Evolutionary conservation across 2,329 filamentous ascomycete species (phyloP).

Genomic region (Torrubiella hemipterigena): DNA sequence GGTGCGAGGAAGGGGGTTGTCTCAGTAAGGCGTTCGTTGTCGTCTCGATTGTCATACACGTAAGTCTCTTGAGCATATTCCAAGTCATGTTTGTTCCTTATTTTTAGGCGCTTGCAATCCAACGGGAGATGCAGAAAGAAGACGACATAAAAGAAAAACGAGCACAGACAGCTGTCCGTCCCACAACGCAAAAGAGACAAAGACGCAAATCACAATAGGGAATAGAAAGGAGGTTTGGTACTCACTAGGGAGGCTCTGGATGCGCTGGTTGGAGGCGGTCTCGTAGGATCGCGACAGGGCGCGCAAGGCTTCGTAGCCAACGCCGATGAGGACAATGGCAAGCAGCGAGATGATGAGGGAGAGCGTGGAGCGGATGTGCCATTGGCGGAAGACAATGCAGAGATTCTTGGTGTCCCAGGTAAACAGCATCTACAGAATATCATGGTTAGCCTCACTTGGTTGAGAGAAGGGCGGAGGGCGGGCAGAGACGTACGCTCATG

Average conservation of each 20-base stretch:
- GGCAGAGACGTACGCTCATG: conserved; percentile 63
- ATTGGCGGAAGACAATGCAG: conserved; percentile 88
- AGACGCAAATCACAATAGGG: too few relatives aligned
- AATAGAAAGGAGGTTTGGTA: conserved; percentile 8
- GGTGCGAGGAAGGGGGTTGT: conserved; percentile 50
- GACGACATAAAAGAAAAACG: too few relatives aligned
- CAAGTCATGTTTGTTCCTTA: conserved; percentile 11
- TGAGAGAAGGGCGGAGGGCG: conserved; percentile 1
- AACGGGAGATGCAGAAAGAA: too few relatives aligned
- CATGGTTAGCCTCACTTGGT: not conserved
- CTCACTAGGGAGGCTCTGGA: conserved; percentile 43
- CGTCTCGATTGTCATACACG: too few relatives aligned
- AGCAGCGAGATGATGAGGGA: conserved; percentile 74
- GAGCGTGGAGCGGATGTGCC: conserved; percentile 66
- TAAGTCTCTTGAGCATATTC: conserved; percentile 1
- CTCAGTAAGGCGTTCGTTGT: conserved; percentile 45
- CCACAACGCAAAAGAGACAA: too few relatives aligned
- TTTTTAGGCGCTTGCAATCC: too few relatives aligned
- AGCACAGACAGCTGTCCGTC: too few relatives aligned
- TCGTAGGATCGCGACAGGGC: conserved; percentile 71
- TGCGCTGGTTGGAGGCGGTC: conserved; percentile 31
- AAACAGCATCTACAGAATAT: conserved; percentile 73
- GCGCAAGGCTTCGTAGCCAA: conserved; percentile 87
- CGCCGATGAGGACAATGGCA: conserved; percentile 68
- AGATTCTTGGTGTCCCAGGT: conserved; percentile 90